phyloP scores from a whole-genome alignment of 2,329 filamentous ascomycete genomes.

The Fusarium bulbicola region DNA sequence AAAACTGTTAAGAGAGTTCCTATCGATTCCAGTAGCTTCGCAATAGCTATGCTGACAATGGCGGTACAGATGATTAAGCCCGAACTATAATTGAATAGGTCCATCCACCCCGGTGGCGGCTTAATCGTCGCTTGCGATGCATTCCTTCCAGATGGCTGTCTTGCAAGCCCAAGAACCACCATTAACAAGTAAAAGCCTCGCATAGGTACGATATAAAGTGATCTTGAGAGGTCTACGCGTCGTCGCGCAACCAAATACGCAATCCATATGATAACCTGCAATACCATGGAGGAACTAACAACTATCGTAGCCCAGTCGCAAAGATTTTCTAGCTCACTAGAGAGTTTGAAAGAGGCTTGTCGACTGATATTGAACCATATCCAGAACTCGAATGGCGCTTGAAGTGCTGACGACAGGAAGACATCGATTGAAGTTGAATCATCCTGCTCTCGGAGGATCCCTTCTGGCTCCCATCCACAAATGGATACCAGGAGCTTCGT shows the following conservation, averaged over 20 bases:
- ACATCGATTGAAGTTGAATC: accelerated
- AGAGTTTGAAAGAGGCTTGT: not conserved
- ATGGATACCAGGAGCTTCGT: conserved; percentile 2
- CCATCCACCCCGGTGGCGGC: not conserved
- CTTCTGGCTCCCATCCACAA: not conserved
- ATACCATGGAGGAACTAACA: not conserved
- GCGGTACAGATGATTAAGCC: not conserved
- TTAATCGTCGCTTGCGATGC: not conserved
- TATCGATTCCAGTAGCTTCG: not conserved
- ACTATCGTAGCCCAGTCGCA: accelerated
- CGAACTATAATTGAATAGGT: not conserved
- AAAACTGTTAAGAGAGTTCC: not conserved
- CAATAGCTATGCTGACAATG: not conserved
- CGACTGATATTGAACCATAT: conserved; percentile 2
- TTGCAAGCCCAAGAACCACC: not conserved
- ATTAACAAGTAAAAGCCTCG: not conserved
- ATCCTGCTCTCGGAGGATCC: accelerated
- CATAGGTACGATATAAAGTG: not conserved
- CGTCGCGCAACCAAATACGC: not conserved
- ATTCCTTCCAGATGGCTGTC: not conserved
- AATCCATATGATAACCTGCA: not conserved
- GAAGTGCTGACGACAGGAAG: not conserved
- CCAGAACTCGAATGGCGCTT: not conserved
- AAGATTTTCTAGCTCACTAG: accelerated
- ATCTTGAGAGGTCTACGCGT: not conserved